Conservation (phyloP, 495 filamentous ascomycete genomes). For the Trichoderma orchidacearum region DNA sequence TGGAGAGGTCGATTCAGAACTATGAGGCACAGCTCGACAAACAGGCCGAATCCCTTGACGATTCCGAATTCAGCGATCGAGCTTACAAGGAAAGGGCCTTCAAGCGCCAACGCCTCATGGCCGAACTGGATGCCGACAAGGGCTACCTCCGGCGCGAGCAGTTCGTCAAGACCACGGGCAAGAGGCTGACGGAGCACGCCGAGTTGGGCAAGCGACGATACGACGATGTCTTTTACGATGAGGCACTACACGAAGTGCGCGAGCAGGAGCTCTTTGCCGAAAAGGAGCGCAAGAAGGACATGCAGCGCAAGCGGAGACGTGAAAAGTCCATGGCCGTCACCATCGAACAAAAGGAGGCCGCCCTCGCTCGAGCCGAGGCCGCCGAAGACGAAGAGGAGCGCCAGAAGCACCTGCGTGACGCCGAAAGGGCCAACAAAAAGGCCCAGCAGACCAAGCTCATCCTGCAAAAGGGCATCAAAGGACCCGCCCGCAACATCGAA, state of each 20-base stretch:
- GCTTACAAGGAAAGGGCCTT: constrained; percentile 36
- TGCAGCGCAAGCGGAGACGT: constrained; percentile 92
- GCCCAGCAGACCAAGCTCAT: constrained; percentile 71
- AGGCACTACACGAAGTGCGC: constrained; percentile 73
- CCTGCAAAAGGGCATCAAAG: constrained; percentile 68
- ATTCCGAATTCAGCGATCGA: constrained; percentile 46
- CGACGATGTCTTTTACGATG: constrained; percentile 35
- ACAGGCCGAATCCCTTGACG: constrained; percentile 54
- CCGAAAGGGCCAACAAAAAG: constrained; percentile 76
- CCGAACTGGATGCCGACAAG: constrained; percentile 39
- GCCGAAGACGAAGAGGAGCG: constrained; percentile 69
- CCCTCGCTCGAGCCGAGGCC: constrained; percentile 57
- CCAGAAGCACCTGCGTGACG: constrained; percentile 62
- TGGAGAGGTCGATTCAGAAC: constrained; percentile 54
- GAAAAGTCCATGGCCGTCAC: constrained; percentile 88
- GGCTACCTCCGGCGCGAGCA: constrained; percentile 36
- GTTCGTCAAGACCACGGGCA: constrained; percentile 14
- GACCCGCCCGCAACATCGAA: constrained; percentile 66
- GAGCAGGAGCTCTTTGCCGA: constrained; percentile 83
- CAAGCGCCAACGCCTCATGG: constrained; percentile 50
- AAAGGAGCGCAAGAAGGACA: constrained; percentile 98
- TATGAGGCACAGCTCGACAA: constrained; percentile 52
- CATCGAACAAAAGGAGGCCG: constrained; percentile 72
- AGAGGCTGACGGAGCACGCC: constrained; percentile 30
- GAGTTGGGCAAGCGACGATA: constrained; percentile 35